phyloP scores from a whole-genome alignment of 108 stramenopile genomes.

The Cyclostephanos tholiformis region DNA sequence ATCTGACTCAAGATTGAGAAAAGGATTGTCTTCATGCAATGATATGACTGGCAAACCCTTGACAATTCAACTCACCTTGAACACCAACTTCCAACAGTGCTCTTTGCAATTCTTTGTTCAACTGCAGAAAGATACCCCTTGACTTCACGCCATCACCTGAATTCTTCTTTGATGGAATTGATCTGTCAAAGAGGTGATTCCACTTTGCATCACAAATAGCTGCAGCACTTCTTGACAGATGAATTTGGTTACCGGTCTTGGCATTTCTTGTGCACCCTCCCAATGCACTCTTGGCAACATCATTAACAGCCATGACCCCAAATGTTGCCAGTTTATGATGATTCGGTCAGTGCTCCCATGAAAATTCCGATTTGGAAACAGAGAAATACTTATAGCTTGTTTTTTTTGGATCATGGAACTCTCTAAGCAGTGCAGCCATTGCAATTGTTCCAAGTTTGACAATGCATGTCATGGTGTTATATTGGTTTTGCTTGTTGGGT shows the following conservation, averaged over 20 bases:
- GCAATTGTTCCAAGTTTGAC: slow-evolving; percentile 9
- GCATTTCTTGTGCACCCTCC: slow-evolving; percentile 9
- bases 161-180: neutral
- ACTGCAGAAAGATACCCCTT: neutral
- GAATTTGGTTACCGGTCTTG: slow-evolving; percentile 5
- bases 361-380: no score
- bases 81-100: neutral
- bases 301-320: slow-evolving; percentile 21
- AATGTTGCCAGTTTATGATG: slow-evolving; percentile 9
- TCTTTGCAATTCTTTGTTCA: neutral
- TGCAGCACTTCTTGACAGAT: slow-evolving; percentile 4
- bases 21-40: no score
- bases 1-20: neutral
- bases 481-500: slow-evolving; percentile 14
- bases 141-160: neutral
- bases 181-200: no score
- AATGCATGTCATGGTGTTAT: neutral
- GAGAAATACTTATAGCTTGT: slow-evolving; percentile 25
- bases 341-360: neutral
- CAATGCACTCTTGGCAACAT: slow-evolving; percentile 22
- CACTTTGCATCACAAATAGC: no score
- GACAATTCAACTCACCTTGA: neutral
- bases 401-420: slow-evolving; percentile 21
- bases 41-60: no score
- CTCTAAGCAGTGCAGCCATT: neutral